Conservation (phyloP, 2,329 filamentous ascomycete genomes). For the Tolypocladium nubicola region DNA sequence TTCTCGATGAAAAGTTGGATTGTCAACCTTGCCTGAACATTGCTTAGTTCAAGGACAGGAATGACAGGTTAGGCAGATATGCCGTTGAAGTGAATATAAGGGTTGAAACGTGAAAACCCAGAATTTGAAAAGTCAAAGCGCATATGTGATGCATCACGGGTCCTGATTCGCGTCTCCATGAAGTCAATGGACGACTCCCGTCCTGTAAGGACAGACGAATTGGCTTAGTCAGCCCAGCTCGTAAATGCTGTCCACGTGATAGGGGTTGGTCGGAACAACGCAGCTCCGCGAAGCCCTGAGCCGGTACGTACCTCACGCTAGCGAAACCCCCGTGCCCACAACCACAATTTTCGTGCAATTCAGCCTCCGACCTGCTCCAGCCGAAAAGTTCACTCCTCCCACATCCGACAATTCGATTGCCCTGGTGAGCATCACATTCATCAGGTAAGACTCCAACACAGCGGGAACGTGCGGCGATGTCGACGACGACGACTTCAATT, state of each 20-base stretch:
- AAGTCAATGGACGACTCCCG: too few species aligned
- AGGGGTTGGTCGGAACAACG: conserved; percentile 11
- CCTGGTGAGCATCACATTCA: conserved; percentile 36
- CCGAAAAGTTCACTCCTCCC: conserved; percentile 26
- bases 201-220: too few species aligned
- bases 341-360: conserved; percentile 27
- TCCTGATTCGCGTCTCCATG: too few species aligned
- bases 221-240: background rate
- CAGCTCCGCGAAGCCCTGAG: conserved; percentile 15
- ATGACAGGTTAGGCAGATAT: background rate
- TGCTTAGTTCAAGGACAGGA: background rate
- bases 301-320: conserved; percentile 23
- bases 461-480: background rate
- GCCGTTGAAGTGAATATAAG: background rate
- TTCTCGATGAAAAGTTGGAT: too few species aligned
- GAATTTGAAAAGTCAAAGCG: background rate
- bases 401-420: conserved; percentile 35
- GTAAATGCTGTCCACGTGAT: background rate
- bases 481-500: background rate
- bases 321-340: conserved; percentile 25
- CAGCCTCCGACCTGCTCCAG: conserved; percentile 17
- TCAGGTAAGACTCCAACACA: conserved; percentile 30
- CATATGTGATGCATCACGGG: background rate
- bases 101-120: background rate
- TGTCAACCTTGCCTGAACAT: background rate